phyloP scores from a whole-genome alignment of 495 filamentous ascomycete species.

The Neurospora sublineolata region DNA sequence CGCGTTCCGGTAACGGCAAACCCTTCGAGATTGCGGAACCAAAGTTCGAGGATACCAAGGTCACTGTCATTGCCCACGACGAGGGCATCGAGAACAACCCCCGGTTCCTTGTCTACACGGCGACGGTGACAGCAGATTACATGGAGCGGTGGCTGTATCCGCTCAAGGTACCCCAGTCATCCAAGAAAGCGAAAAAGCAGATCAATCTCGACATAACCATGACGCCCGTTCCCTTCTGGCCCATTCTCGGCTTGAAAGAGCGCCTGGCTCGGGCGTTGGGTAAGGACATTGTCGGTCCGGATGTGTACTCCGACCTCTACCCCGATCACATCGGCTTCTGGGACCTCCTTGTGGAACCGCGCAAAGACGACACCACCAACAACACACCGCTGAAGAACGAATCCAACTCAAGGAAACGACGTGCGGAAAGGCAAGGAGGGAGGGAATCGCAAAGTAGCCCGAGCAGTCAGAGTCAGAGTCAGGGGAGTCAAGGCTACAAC shows the following conservation, averaged over 20 bases:
- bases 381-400: neutral
- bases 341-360: constrained; percentile 14
- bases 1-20: constrained; percentile 4
- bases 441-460: neutral
- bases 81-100: constrained; percentile 18
- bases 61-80: constrained; percentile 30
- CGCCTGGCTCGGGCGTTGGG: constrained; percentile 35
- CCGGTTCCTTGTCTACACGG: constrained; percentile 32
- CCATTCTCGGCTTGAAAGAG: constrained; percentile 36
- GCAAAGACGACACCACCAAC: neutral
- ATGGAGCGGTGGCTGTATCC: constrained; percentile 30
- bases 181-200: neutral
- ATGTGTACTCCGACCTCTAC: constrained; percentile 13
- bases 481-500: neutral
- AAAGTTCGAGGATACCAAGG: constrained; percentile 24
- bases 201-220: constrained; percentile 23
- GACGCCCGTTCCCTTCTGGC: constrained; percentile 32
- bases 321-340: constrained; percentile 25
- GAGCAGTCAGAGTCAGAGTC: neutral
- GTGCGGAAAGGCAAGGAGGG: constrained; percentile 4
- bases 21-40: constrained; percentile 5
- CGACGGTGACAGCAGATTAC: constrained; percentile 26
- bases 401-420: constrained; percentile 1
- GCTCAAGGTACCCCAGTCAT: constrained; percentile 12
- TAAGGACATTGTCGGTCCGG: constrained; percentile 25